A percentile compares a stretch with the other conserved stretches of the same genome.
These are phyloP conservation scores for Lecanoromycetidae sp. DNA, from an alignment of 2,329 filamentous ascomycete species.

Conservation along the genomic window DNA sequence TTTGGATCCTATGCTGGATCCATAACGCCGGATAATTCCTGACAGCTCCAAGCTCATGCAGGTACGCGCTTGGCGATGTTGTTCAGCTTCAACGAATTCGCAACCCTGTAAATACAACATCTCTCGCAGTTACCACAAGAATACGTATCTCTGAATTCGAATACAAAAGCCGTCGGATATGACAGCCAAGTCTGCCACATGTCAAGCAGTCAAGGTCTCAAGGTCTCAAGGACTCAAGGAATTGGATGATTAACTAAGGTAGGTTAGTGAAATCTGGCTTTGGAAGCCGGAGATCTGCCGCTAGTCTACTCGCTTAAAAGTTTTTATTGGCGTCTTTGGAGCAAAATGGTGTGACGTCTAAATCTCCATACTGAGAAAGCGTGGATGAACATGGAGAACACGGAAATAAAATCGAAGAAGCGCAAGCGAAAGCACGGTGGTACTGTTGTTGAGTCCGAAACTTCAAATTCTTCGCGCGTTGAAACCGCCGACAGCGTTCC, in stretches of 20 bases:
- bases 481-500: not conserved
- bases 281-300: not conserved
- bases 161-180: not conserved
- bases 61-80: not conserved
- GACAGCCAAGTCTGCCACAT: too few relatives aligned
- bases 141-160: not conserved
- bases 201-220: too few relatives aligned
- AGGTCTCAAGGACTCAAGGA: not conserved
- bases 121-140: not conserved
- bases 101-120: not conserved
- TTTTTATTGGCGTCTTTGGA: not conserved
- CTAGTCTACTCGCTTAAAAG: conserved; percentile 6
- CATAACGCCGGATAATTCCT: too few relatives aligned
- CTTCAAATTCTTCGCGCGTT: not conserved
- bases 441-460: conserved; percentile 16
- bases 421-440: conserved; percentile 37
- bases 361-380: not conserved
- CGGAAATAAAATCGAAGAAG: conserved; percentile 33
- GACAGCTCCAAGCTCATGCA: too few relatives aligned
- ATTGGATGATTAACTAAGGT: too few relatives aligned
- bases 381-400: conserved; percentile 17
- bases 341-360: not conserved
- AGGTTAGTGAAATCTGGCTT: not conserved
- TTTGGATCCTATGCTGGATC: too few relatives aligned
- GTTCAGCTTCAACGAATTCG: not conserved